Evolutionary conservation across 495 filamentous ascomycete species (phyloP).

Genomic region (Darksidea phi): DNA sequence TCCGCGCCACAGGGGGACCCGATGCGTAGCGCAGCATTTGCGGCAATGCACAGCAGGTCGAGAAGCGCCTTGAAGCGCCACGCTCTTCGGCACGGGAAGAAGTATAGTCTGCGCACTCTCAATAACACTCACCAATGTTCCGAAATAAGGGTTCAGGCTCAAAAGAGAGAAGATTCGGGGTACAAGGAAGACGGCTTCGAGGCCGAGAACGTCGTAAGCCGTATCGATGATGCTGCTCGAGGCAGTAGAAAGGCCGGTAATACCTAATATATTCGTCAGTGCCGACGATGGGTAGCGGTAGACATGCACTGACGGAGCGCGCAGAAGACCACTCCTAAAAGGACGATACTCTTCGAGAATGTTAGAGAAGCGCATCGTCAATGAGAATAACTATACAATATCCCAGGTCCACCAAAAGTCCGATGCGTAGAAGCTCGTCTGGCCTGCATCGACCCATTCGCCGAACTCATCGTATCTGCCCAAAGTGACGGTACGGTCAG

Average conservation of each 20-base stretch:
- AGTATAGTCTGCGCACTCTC: background rate
- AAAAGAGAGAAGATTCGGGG: slow-evolving; percentile 85
- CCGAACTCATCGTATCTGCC: slow-evolving; percentile 71
- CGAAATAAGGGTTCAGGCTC: slow-evolving; percentile 88
- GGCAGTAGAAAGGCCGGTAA: slow-evolving; percentile 66
- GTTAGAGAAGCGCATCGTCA: background rate
- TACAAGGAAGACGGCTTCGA: slow-evolving; percentile 88
- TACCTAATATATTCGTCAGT: slow-evolving; percentile 50
- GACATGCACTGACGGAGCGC: slow-evolving; percentile 57
- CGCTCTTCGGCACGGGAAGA: background rate
- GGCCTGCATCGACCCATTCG: slow-evolving; percentile 30
- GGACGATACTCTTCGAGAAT: slow-evolving; percentile 59
- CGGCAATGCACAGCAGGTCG: no score
- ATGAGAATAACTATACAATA: slow-evolving; percentile 44
- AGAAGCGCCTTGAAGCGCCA: no score
- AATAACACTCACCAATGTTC: slow-evolving; percentile 58
- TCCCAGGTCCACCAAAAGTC: slow-evolving; percentile 94
- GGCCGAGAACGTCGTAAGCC: slow-evolving; percentile 81
- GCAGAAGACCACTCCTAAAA: slow-evolving; percentile 73
- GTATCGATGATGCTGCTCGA: slow-evolving; percentile 65
- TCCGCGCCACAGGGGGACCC: background rate
- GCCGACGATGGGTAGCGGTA: background rate
- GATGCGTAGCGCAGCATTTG: no score
- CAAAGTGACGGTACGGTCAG: no score
- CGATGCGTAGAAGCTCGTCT: slow-evolving; percentile 32